phyloP scores from a whole-genome alignment of 2,329 filamentous ascomycete species.

The Akanthomyces muscarius region DNA sequence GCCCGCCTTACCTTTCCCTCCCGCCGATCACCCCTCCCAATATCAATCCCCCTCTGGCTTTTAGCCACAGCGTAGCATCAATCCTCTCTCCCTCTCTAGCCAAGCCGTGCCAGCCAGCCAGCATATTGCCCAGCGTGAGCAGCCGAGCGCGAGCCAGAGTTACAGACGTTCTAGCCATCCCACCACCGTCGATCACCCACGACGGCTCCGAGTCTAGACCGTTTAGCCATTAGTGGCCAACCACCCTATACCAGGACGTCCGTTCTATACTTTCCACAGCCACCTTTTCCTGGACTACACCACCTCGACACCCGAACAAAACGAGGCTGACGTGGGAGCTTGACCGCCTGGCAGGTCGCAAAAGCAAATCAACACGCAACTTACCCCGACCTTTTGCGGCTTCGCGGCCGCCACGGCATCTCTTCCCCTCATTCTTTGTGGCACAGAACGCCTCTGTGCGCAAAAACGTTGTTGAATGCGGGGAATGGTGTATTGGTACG shows the following conservation, averaged over 20 bases:
- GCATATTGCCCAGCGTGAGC: too few relatives aligned
- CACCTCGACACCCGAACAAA: background rate
- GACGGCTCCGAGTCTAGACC: background rate
- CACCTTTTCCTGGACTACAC: background rate
- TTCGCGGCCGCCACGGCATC: background rate
- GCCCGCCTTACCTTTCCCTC: too few relatives aligned
- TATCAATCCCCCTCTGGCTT: too few relatives aligned
- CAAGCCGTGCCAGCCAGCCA: too few relatives aligned
- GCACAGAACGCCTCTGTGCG: background rate
- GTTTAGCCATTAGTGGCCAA: background rate
- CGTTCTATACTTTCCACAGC: background rate
- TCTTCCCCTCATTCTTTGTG: background rate
- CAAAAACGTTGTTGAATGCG: background rate
- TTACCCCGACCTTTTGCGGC: background rate
- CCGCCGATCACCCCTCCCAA: too few relatives aligned
- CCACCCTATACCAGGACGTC: background rate
- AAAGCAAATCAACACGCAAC: background rate
- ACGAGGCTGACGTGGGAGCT: background rate
- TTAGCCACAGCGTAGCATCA: too few relatives aligned
- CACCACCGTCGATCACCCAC: background rate
- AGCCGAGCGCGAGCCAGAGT: background rate
- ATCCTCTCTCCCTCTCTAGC: too few relatives aligned
- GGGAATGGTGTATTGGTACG: background rate
- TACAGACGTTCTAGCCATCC: background rate
- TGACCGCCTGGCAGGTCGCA: slow-evolving; percentile 5